A percentile compares a stretch with the other conserved stretches of the same genome.
phyloP scores from a whole-genome alignment of 805 yeast genomes.

The Monosporozyma servazzii region DNA sequence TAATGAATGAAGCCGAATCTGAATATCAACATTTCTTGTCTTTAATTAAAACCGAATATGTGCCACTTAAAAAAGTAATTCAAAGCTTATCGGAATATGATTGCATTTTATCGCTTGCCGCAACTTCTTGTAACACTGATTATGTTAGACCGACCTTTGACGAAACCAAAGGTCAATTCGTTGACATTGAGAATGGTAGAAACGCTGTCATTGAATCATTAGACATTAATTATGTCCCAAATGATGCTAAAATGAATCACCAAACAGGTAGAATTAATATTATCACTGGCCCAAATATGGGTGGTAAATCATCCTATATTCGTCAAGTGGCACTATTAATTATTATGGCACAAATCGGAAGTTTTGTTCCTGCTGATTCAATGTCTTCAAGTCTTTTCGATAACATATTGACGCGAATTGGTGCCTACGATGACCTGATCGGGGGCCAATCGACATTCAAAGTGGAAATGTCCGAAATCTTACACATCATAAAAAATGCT shows the following conservation, averaged over 20 bases:
- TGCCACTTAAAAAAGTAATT: conserved; percentile 36
- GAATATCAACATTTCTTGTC: conserved; percentile 29
- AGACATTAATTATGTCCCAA: conserved; percentile 48
- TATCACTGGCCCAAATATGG: conserved; percentile 58
- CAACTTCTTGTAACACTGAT: conserved; percentile 41
- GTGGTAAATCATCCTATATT: conserved; percentile 52
- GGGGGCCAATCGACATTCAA: conserved; percentile 78
- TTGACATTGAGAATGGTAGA: conserved; percentile 48
- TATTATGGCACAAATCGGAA: conserved; percentile 52
- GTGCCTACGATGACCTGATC: conserved; percentile 71
- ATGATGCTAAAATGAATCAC: conserved; percentile 45
- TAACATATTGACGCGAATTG: conserved; percentile 54
- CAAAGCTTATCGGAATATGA: conserved; percentile 48
- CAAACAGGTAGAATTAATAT: conserved; percentile 46
- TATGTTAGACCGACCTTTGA: conserved; percentile 46
- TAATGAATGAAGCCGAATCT: conserved; percentile 17
- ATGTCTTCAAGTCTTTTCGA: conserved; percentile 63
- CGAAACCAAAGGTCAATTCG: conserved; percentile 31
- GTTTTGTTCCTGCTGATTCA: conserved; percentile 39
- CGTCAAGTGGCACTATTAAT: conserved; percentile 41
- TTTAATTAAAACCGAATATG: conserved; percentile 33
- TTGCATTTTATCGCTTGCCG: conserved; percentile 57
- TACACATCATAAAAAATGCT: conserved; percentile 75
- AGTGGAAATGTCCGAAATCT: conserved; percentile 94
- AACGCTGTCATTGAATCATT: conserved; percentile 59